These are phyloP conservation scores for Russula ochroleuca DNA, from an alignment of 768 basidiomycete species.

Conservation along the genomic window DNA sequence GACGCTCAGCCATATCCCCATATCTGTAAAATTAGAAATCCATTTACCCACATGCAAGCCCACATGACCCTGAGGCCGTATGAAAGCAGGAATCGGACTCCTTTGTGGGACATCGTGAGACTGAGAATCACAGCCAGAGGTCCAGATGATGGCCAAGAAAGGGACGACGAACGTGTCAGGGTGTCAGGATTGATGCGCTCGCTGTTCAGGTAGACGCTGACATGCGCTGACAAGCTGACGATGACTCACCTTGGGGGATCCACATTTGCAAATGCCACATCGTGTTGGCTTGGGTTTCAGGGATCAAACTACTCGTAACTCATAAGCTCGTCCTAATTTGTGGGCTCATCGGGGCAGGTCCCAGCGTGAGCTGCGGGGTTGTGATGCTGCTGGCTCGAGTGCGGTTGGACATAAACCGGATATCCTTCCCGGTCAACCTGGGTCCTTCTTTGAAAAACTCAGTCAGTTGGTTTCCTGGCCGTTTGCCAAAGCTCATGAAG, in stretches of 20 bases:
- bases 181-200: conserved; percentile 71
- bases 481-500: conserved; percentile 17
- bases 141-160: conserved; percentile 61
- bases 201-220: conserved; percentile 67
- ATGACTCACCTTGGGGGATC: conserved; percentile 51
- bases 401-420: neutral
- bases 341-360: conserved; percentile 48
- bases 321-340: conserved; percentile 52
- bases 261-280: conserved; percentile 58
- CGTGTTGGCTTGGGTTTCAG: conserved; percentile 47
- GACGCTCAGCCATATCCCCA: conserved; percentile 79
- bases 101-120: conserved; percentile 48
- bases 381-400: neutral
- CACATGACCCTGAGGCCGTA: conserved; percentile 5
- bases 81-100: conserved; percentile 38
- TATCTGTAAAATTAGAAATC: too few relatives aligned
- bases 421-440: conserved; percentile 8
- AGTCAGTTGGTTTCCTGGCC: neutral
- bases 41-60: too few relatives aligned
- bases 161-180: conserved; percentile 81
- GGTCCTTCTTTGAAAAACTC: conserved; percentile 5
- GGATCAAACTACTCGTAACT: conserved; percentile 48
- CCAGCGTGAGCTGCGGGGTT: too few relatives aligned
- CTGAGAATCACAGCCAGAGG: conserved; percentile 63
- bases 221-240: conserved; percentile 50